Percentiles rank a stretch among this genome's conserved stretches.
Conservation (phyloP, 1,284 basidiomycete species). For the Melampsora abietis-canadensis region DNA sequence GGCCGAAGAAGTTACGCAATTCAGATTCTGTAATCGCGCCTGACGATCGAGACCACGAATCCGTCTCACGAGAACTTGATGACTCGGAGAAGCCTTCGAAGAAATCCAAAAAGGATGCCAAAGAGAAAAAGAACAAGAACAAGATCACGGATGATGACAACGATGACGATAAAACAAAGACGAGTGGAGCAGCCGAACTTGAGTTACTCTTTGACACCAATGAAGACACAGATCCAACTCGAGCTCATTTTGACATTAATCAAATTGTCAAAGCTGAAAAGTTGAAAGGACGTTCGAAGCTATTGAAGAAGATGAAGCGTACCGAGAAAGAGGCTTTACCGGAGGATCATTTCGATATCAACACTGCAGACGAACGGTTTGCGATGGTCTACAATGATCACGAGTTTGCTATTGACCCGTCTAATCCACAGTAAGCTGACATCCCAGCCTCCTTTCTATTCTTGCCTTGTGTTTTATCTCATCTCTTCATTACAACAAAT, state of each 20-base stretch:
- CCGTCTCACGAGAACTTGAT: slow-evolving; percentile 58
- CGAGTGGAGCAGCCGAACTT: slow-evolving; percentile 44
- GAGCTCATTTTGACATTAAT: slow-evolving; percentile 80
- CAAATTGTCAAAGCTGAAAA: slow-evolving; percentile 84
- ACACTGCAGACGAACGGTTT: slow-evolving; percentile 86
- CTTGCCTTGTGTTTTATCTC: not conserved
- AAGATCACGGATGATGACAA: slow-evolving; percentile 19
- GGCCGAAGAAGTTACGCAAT: not conserved
- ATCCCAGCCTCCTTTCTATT: not conserved
- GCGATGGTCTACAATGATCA: slow-evolving; percentile 81
- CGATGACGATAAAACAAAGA: slow-evolving; percentile 37
- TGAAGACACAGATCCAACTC: slow-evolving; percentile 48
- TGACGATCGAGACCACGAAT: not conserved
- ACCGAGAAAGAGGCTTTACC: slow-evolving; percentile 59
- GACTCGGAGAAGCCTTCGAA: slow-evolving; percentile 53
- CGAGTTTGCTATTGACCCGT: slow-evolving; percentile 91
- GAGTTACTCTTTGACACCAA: slow-evolving; percentile 46
- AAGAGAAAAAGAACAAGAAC: slow-evolving; percentile 30
- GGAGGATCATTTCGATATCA: slow-evolving; percentile 66
- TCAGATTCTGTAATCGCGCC: not conserved
- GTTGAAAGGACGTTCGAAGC: slow-evolving; percentile 53
- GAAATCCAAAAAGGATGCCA: slow-evolving; percentile 27
- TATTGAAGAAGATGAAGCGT: slow-evolving; percentile 59
- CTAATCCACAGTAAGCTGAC: slow-evolving; percentile 62
- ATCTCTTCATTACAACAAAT: not conserved